Base-by-base conservation (phyloP, 2,329 filamentous ascomycete genomes). In the Penicillium aurantiogriseum region DNA sequence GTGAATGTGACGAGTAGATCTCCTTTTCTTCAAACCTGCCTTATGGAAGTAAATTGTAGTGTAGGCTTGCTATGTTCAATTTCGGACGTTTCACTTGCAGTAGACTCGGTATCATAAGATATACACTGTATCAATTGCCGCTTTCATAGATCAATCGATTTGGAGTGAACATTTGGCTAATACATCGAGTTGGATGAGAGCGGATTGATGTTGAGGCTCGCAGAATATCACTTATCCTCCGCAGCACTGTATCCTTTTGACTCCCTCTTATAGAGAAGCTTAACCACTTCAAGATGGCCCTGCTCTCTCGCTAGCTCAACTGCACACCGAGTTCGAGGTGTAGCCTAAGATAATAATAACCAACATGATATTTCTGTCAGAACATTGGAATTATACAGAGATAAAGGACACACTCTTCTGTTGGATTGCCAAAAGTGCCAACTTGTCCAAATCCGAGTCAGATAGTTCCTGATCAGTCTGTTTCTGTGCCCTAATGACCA, bases 1-100 rank as follows among this genome's bases (percentile, higher is more conserved):
- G 51, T 50, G 54, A 66, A 66, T 66, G 54, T 58, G 51, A 66
- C 33, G 39, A 58, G 58, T 65, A 61, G 53, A 64, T 56, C 60
- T 52, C 40, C 36, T 58, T 43, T 38, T 57, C 25, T 35, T 11
- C 15, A 36, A 47, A 1, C 13, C 6, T 33, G 15, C 3, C 31
- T 25, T 25, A 10, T 13, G 4, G 9, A 35, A 11, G 7, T 47
- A 35, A 25, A 35, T 25, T 47, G 21, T 35, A 25, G 15, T 21
- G 9, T 27, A 44, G 15, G 2, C 17, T n/a, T 44, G 42, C 17
- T 44, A 44, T 17, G 40, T 15, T 23, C 21, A 25, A 43, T 8
- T 10, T 25, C 4, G 6, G 10, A 40, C 19, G 3, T 21, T 13
- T 4, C 21, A 40, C 11, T 40, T 21, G 2, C 39, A 21, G 36